phyloP scores from a whole-genome alignment of 805 yeast genomes.

The Cephaloascus fragrans region DNA sequence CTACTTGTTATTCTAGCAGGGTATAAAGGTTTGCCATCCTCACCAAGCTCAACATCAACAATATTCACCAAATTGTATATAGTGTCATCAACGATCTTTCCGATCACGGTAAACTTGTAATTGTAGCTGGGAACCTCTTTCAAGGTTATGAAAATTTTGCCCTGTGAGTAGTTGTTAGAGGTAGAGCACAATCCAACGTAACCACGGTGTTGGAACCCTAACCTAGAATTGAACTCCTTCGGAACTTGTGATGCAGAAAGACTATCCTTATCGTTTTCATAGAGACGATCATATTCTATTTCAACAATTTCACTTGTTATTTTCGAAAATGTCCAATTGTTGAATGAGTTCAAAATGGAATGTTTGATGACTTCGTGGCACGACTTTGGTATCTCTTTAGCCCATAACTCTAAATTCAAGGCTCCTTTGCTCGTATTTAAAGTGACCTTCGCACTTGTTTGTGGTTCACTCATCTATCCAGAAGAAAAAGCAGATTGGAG shows the following conservation, averaged over 20 bases:
- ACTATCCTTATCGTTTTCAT: neutral
- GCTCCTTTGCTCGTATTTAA: conserved; percentile 50
- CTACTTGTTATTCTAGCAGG: conserved; percentile 35
- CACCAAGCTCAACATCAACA: conserved; percentile 33
- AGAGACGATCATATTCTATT: neutral
- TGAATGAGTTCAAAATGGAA: conserved; percentile 13
- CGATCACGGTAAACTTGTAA: conserved; percentile 38
- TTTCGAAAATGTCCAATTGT: neutral
- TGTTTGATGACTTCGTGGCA: conserved; percentile 37
- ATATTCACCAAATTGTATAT: conserved; percentile 44
- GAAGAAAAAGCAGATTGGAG: too few relatives aligned
- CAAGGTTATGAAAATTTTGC: conserved; percentile 38
- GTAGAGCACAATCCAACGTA: conserved; percentile 38
- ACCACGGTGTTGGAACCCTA: conserved; percentile 44
- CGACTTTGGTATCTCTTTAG: conserved; percentile 51
- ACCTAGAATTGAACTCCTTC: conserved; percentile 40
- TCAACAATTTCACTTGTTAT: neutral
- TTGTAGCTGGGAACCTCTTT: conserved; percentile 34
- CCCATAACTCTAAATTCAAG: conserved; percentile 56
- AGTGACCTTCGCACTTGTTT: conserved; percentile 48
- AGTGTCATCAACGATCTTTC: conserved; percentile 47
- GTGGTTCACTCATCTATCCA: conserved; percentile 29
- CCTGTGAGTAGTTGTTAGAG: conserved; percentile 15
- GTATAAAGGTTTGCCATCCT: conserved; percentile 33
- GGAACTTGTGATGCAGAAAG: neutral